Evolutionary conservation across 257 asterid genomes (phyloP), one percentile per base, ranked within the genome.

Genomic region (Scutellaria baicalensis): DNA sequence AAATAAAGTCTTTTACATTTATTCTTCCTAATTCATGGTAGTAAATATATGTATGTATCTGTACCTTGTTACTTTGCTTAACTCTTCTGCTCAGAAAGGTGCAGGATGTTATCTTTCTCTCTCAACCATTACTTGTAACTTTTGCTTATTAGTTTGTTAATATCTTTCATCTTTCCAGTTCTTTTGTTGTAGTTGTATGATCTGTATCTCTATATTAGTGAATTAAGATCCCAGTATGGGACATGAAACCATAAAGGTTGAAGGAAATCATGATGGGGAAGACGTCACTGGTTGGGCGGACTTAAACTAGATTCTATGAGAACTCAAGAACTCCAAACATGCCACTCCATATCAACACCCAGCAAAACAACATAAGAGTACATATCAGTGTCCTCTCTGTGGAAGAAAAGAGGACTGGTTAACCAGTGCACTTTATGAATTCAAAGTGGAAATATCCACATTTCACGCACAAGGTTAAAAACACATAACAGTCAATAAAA

Each of bases 161-260:
- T 57, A 35, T 59, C 47, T 23, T 23, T 49, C 16, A 31, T 5
- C 47, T 33, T 35, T 40, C 10, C 44, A 57, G 59, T 52, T 55
- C 14, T 33, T 77, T 16, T 56, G 59, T 45, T 72, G 59, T 65
- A 17, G 23, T 14, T 72, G 64, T 69, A 49, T 33, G 43, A 36
- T 42, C 65, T 51, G 64, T 42, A 43, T 40, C 55, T 21, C 12
- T 39, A 9, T 18, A 27, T 13, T 18, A 51, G 55, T 31, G 38
- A 69, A 40, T 44, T 64, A 47, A 20, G 68, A 21, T 73, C 36
- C 49, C 47, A 14, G 8, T 11, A 35, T 54, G 61, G 40, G 33
- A 12, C 35, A n/a, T 48, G 68, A 20, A 47, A 44, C 43, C 42
- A 31, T 5, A 3, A 64, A 13, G 8, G 35, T 38, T 33, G 20